Evolutionary conservation across 805 yeast species (phyloP), one percentile per base, ranked within the genome.

Genomic region (Barnettozyma wickerhamii): DNA sequence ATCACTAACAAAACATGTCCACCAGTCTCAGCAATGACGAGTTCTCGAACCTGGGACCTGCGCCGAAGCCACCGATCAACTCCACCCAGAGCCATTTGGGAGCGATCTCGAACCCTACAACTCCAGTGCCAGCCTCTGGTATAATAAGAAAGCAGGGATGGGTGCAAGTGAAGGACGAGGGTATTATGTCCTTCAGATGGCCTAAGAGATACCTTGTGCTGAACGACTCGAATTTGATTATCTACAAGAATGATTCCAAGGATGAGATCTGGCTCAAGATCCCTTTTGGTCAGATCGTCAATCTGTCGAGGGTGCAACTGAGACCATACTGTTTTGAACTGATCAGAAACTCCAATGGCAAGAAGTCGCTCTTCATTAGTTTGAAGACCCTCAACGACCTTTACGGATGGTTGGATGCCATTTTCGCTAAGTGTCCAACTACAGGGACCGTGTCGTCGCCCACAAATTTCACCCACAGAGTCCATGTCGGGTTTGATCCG

Each of bases 141-240:
- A 24, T 55, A 13, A 55, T 50, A 4, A 51, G 59, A 47, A 51
- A 75, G 43, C 72, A 77, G 43, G 96, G 97, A 0, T 90, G 96
- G 95, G 90, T 88, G 18, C 84, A 85, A 40, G 80, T 88, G 44
- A 90, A 87, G 60, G 98, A 91, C 53, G 97, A 91, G 53, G 96
- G 97, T 12, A 67, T 91, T 47, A 76, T 87, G 48, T 77, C 89
- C 6, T 89, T 90, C 59, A 70, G 95, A 51, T 91, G 99, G 99
- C 89, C 90, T 43, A 89, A 89, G 57, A 76, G 93, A 53, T 91
- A 71, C 61, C 68, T 91, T 66, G 84, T 86, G 6, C 68, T 91
- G 36, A 77, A 78, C 51, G 96, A 89, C 48, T 74, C 84, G 30
- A 75, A 81, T 33, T 64, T 91, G 42, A 83, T 81, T 41, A 77